Evolutionary conservation across 352 stramenopile genomes (phyloP).

Genomic region (Phytophthora aleatoria): DNA sequence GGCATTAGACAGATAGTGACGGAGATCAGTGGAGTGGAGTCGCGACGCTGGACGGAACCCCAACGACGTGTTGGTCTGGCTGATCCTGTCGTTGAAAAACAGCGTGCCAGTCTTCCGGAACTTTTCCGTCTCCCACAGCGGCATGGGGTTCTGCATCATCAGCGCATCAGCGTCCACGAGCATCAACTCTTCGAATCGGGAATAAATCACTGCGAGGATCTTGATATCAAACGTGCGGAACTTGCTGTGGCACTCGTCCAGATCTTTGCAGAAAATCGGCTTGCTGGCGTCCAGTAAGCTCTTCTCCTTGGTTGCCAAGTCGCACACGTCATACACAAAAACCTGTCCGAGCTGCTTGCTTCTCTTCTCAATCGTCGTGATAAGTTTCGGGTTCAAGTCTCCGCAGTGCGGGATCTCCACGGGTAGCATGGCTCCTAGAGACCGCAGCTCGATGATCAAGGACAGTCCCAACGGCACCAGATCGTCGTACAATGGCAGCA

Average conservation of each 20-base stretch:
- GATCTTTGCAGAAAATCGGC: constrained; percentile 39
- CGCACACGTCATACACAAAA: constrained; percentile 42
- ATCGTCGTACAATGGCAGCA: constrained; percentile 48
- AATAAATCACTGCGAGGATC: constrained; percentile 44
- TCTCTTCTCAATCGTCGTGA: constrained; percentile 28
- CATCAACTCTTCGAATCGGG: constrained; percentile 59
- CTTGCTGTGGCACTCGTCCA: constrained; percentile 40
- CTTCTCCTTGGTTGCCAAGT: constrained; percentile 32
- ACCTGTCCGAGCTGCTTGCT: constrained; percentile 26
- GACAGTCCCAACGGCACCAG: constrained; percentile 41
- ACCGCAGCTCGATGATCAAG: constrained; percentile 43
- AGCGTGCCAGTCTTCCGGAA: constrained; percentile 45
- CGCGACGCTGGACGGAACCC: constrained; percentile 24
- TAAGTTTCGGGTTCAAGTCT: constrained; percentile 36
- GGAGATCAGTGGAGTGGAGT: constrained; percentile 34
- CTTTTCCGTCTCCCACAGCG: constrained; percentile 38
- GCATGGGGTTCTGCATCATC: constrained; percentile 47
- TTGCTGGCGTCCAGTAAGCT: constrained; percentile 31
- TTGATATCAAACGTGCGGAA: constrained; percentile 45
- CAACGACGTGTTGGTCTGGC: constrained; percentile 40
- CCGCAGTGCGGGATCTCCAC: constrained; percentile 55
- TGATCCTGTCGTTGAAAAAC: constrained; percentile 62
- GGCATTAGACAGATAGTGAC: constrained; percentile 45
- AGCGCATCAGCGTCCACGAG: constrained; percentile 52
- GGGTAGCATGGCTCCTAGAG: constrained; percentile 35